Evolutionary conservation across 164 flowering plant genomes (phyloP), one percentile per base, ranked within the genome.

Genomic region (Liriodendron chinense): DNA sequence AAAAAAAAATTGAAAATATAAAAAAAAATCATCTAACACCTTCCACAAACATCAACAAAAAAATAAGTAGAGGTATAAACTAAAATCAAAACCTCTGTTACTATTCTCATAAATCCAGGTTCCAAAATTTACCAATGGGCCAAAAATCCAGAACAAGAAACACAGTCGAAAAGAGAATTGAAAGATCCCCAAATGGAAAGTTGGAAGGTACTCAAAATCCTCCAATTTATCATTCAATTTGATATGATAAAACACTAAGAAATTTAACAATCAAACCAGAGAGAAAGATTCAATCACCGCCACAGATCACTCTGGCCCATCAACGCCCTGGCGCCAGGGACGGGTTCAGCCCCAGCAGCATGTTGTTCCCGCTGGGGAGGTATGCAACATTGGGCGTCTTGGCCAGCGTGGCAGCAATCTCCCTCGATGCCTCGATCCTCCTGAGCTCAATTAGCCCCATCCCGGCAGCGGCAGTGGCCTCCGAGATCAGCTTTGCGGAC

Each of bases 351-450:
- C 91, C 91, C 69, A 92, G 74, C 64, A 92, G 85, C 86, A 92
- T 78, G 77, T 86, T 85, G 71, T 87, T 85, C 22, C 89, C 90
- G n/a, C 82, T 77, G 48, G 96, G 98, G 69, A 93, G 75, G 79
- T 93, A 93, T 1, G 87, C 75, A 9, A 93, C 94, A 79, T 90
- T 90, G 1, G 91, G 85, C 0, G 88, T 80, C 84, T 78, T 92
- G 0, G 91, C 83, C 69, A 93, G 79, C 0, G 94, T 86, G 0
- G 83, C 72, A 0, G 92, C 93, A 76, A 86, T 83, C 82, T 93
- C 98, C 86, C 89, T 89, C 0, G 90, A 84, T 0, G 96, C 96
- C 82, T 93, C 98, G 53, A 91, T 93, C 84, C 85, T 85, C 82
- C 98, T 86, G 63, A 92, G 87, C 82, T 92, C 94, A 74, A 93